Percentiles rank a stretch among this genome's conserved stretches.
Evolutionary conservation across 2,329 filamentous ascomycete genomes (phyloP).

Genomic region (Biscogniauxia mediterranea): DNA sequence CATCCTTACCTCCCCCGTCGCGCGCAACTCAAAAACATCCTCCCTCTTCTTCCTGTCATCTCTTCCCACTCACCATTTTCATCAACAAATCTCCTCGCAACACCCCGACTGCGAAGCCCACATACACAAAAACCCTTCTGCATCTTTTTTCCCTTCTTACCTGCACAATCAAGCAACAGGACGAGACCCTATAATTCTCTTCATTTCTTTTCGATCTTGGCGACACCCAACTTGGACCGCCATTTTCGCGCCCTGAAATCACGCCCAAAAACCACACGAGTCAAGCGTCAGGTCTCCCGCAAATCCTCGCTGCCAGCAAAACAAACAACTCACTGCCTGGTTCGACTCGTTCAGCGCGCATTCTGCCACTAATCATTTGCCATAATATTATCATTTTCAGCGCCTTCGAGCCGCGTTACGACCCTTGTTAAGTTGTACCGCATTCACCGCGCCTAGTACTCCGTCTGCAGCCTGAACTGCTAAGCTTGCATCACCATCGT

Average conservation of each 20-base stretch:
- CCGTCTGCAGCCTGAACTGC: conserved; percentile 25
- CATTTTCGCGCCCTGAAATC: conserved; percentile 14
- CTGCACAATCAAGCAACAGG: conserved; percentile 6
- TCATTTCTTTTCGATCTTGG: conserved; percentile 21
- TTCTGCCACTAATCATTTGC: conserved; percentile 4
- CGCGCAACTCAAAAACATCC: conserved; percentile 8
- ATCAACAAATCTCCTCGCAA: background rate
- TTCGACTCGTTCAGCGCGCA: conserved; percentile 3
- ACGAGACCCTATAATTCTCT: conserved; percentile 18
- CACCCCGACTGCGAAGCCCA: conserved; percentile 1
- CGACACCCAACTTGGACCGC: conserved; percentile 36
- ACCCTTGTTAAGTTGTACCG: conserved; percentile 9
- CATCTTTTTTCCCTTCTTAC: conserved; percentile 7
- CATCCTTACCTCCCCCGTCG: background rate
- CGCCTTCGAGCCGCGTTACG: conserved; percentile 5
- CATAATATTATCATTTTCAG: conserved; percentile 2
- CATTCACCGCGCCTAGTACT: conserved; percentile 10
- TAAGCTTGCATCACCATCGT: conserved; percentile 24
- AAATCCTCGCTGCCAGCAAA: conserved; percentile 4
- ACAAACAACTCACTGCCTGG: background rate
- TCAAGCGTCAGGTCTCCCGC: conserved; percentile 1
- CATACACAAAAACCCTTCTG: conserved; percentile 10
- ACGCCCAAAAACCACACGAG: conserved; percentile 11
- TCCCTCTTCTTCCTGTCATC: conserved; percentile 1
- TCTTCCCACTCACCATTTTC: background rate